These are phyloP conservation scores for Malassezia japonica DNA, from an alignment of 1,284 basidiomycete species.

Conservation along the genomic window DNA sequence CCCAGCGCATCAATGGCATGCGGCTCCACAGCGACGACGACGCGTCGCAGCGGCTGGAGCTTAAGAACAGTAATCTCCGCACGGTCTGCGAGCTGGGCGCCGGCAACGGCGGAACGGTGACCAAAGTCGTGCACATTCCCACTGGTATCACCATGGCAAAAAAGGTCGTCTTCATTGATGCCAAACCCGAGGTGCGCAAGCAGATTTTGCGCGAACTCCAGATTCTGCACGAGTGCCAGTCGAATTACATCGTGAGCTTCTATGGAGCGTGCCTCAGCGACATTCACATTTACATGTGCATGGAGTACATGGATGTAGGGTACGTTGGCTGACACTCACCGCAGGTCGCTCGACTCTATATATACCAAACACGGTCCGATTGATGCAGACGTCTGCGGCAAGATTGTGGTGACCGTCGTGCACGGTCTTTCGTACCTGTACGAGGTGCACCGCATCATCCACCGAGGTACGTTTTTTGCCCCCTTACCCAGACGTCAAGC, in stretches of 20 bases:
- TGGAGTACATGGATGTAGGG: slow-evolving; percentile 85
- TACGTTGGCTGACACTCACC: too few relatives aligned
- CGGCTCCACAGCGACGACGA: slow-evolving; percentile 32
- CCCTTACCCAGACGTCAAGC: slow-evolving; percentile 99
- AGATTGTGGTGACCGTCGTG: slow-evolving; percentile 83
- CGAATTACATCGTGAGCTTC: slow-evolving; percentile 86
- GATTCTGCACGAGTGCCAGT: slow-evolving; percentile 95
- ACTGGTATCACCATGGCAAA: slow-evolving; percentile 44
- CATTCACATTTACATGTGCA: slow-evolving; percentile 96
- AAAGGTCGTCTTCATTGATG: slow-evolving; percentile 84
- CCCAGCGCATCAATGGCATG: slow-evolving; percentile 21
- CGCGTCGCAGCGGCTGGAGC: slow-evolving; percentile 48
- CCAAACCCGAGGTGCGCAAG: slow-evolving; percentile 90
- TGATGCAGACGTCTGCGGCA: slow-evolving; percentile 75
- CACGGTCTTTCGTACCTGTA: slow-evolving; percentile 95
- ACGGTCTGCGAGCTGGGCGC: slow-evolving; percentile 80
- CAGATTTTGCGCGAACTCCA: slow-evolving; percentile 95
- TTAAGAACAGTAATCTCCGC: slow-evolving; percentile 51
- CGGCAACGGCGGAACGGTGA: slow-evolving; percentile 95
- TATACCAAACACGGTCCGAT: slow-evolving; percentile 88
- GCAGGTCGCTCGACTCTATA: slow-evolving; percentile 71
- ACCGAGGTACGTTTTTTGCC: too few relatives aligned
- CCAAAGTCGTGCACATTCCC: slow-evolving; percentile 56
- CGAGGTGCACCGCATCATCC: slow-evolving; percentile 97
- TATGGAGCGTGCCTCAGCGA: slow-evolving; percentile 91